Percentiles rank a stretch among this genome's conserved stretches.
Conservation (phyloP, 1,139 yeast species). For the Geotrichum candidum region DNA sequence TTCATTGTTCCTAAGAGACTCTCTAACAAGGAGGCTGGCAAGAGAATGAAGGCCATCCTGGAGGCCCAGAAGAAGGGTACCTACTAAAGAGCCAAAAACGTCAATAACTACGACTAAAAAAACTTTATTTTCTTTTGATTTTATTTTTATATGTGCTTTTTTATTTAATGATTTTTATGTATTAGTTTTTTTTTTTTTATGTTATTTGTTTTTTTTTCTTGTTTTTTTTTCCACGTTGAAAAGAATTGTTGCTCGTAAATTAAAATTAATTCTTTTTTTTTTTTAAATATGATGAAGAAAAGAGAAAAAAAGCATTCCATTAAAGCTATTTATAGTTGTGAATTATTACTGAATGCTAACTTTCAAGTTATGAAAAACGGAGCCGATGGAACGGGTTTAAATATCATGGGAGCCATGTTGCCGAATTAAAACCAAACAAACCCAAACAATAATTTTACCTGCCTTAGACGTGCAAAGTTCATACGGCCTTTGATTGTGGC, state of each 20-base stretch:
- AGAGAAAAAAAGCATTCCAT: no score
- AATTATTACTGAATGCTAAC: no score
- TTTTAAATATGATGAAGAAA: no score
- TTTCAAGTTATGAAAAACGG: no score
- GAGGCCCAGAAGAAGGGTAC: constrained; percentile 9
- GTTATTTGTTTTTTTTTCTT: background rate
- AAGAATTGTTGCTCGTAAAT: background rate
- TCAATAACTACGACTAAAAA: background rate
- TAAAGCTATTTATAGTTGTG: no score
- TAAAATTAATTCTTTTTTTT: no score
- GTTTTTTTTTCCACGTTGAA: background rate
- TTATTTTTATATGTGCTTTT: background rate
- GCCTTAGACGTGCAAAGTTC: no score
- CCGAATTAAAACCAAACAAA: no score
- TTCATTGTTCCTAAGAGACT: constrained; percentile 5
- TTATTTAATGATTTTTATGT: background rate
- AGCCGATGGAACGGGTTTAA: no score
- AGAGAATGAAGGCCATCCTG: constrained; percentile 10
- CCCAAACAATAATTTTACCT: no score
- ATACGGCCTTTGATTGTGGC: no score
- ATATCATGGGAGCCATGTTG: no score
- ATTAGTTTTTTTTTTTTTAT: background rate
- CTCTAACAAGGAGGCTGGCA: constrained; percentile 11
- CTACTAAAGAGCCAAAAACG: background rate
- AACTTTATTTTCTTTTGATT: background rate